These are phyloP conservation scores for Dryas alaskensis DNA, from an alignment of 306 rosid genomes.

Conservation along the genomic window DNA sequence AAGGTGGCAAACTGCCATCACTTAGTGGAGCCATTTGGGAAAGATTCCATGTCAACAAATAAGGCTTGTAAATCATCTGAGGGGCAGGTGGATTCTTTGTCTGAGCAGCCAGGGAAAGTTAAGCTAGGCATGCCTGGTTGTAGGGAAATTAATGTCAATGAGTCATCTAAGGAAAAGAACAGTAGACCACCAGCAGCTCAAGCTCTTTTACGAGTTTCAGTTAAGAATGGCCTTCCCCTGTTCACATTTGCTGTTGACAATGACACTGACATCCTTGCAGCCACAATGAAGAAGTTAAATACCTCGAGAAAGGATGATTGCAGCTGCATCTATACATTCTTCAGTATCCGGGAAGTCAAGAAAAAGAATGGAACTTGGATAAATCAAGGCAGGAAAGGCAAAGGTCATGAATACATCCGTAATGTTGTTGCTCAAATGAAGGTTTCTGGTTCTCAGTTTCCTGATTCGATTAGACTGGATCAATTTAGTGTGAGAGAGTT, in stretches of 20 bases:
- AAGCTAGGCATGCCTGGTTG: slow-evolving; percentile 52
- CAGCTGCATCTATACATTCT: slow-evolving; percentile 60
- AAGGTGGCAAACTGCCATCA: slow-evolving; percentile 51
- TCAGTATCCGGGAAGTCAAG: slow-evolving; percentile 67
- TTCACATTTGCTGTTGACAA: slow-evolving; percentile 86
- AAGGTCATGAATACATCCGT: slow-evolving; percentile 59
- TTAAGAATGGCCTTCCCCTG: slow-evolving; percentile 82
- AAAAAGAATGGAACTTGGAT: slow-evolving; percentile 81
- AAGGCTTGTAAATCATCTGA: slow-evolving; percentile 42
- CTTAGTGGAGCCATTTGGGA: slow-evolving; percentile 41
- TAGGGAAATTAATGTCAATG: slow-evolving; percentile 36
- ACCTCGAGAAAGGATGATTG: slow-evolving; percentile 44
- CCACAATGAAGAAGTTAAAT: slow-evolving; percentile 67
- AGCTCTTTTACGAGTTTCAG: slow-evolving; percentile 70
- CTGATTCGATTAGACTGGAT: slow-evolving; percentile 38
- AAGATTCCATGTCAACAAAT: slow-evolving; percentile 36
- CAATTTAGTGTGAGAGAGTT: slow-evolving; percentile 54
- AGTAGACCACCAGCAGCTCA: slow-evolving; percentile 50
- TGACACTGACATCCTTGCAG: slow-evolving; percentile 70
- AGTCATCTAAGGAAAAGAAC: slow-evolving; percentile 45
- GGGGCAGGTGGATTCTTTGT: slow-evolving; percentile 29
- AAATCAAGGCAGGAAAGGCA: slow-evolving; percentile 62
- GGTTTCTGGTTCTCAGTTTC: slow-evolving; percentile 55
- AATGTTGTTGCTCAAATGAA: slow-evolving; percentile 84
- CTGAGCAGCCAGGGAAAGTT: slow-evolving; percentile 44